Percentiles rank a stretch among this genome's conserved stretches.
These are phyloP conservation scores for Thelephora terrestris DNA, from an alignment of 1,284 basidiomycete genomes.

Conservation along the genomic window DNA sequence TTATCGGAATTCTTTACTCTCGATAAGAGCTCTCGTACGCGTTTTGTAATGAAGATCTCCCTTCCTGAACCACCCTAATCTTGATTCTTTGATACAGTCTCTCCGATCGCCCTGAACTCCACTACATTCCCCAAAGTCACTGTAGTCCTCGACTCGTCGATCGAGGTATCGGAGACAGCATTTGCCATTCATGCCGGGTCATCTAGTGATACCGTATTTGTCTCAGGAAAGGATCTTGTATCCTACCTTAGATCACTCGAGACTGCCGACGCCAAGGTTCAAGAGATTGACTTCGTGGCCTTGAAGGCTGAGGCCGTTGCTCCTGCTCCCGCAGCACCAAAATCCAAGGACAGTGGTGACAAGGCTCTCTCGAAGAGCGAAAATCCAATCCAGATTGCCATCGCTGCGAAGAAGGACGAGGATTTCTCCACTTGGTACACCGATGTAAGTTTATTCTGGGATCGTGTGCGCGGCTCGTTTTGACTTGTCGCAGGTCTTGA, in stretches of 20 bases:
- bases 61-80: not conserved
- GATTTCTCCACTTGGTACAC: slow-evolving; percentile 95
- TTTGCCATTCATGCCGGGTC: slow-evolving; percentile 74
- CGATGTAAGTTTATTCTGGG: slow-evolving; percentile 45
- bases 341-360: slow-evolving; percentile 28
- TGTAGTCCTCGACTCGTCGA: slow-evolving; percentile 70
- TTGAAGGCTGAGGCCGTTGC: slow-evolving; percentile 41
- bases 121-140: slow-evolving; percentile 69
- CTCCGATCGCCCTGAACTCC: slow-evolving; percentile 63
- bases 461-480: not conserved
- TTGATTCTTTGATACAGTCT: slow-evolving; percentile 41
- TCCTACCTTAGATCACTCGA: slow-evolving; percentile 67
- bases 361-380: slow-evolving; percentile 77
- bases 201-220: slow-evolving; percentile 61
- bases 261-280: slow-evolving; percentile 48
- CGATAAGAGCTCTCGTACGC: slow-evolving; percentile 81
- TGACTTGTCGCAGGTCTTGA: slow-evolving; percentile 57
- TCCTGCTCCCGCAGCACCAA: slow-evolving; percentile 24
- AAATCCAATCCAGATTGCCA: slow-evolving; percentile 83
- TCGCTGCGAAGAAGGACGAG: slow-evolving; percentile 90
- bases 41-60: not conserved
- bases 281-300: slow-evolving; percentile 65
- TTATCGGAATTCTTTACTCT: slow-evolving; percentile 78
- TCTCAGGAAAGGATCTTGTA: slow-evolving; percentile 68
- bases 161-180: slow-evolving; percentile 50